Conservation (phyloP, 2,329 filamentous ascomycete genomes). For the Akanthomyces muscarius region DNA sequence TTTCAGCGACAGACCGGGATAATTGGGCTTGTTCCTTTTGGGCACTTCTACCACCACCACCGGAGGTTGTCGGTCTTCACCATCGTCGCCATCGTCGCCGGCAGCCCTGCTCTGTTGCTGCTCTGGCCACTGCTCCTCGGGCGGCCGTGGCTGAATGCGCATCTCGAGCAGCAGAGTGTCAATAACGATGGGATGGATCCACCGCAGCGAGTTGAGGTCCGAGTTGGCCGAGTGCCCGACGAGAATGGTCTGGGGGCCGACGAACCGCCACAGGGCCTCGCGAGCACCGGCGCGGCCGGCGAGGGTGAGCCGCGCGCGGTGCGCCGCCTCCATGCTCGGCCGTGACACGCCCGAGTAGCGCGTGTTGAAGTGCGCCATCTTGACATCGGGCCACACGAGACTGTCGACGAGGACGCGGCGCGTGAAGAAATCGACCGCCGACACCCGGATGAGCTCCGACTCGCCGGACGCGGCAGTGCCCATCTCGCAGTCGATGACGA, state of each 20-base stretch:
- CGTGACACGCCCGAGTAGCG: slow-evolving; percentile 45
- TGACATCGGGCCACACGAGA: slow-evolving; percentile 44
- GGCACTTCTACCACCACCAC: slow-evolving; percentile 9
- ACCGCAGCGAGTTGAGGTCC: slow-evolving; percentile 44
- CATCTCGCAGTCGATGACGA: slow-evolving; percentile 56
- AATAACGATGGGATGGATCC: slow-evolving; percentile 42
- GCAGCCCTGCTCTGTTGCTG: not conserved
- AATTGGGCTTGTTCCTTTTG: slow-evolving; percentile 12
- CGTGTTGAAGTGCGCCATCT: slow-evolving; percentile 47
- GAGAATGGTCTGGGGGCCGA: slow-evolving; percentile 44
- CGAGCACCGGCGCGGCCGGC: slow-evolving; percentile 41
- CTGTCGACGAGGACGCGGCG: slow-evolving; percentile 45
- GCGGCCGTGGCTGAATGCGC: slow-evolving; percentile 18
- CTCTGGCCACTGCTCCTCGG: slow-evolving; percentile 19
- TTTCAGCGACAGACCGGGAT: slow-evolving; percentile 37
- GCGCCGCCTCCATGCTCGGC: slow-evolving; percentile 35
- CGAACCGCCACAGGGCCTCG: slow-evolving; percentile 38
- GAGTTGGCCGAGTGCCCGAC: slow-evolving; percentile 42
- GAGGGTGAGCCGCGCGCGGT: slow-evolving; percentile 31
- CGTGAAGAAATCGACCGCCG: slow-evolving; percentile 48
- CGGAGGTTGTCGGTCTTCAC: not conserved
- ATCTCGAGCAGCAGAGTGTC: slow-evolving; percentile 41
- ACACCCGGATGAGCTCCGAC: slow-evolving; percentile 49
- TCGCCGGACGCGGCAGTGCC: slow-evolving; percentile 42
- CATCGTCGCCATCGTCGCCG: not conserved